Conservation (phyloP, 176 grass and related monocot genomes). For the Aegilops bicornis region DNA sequence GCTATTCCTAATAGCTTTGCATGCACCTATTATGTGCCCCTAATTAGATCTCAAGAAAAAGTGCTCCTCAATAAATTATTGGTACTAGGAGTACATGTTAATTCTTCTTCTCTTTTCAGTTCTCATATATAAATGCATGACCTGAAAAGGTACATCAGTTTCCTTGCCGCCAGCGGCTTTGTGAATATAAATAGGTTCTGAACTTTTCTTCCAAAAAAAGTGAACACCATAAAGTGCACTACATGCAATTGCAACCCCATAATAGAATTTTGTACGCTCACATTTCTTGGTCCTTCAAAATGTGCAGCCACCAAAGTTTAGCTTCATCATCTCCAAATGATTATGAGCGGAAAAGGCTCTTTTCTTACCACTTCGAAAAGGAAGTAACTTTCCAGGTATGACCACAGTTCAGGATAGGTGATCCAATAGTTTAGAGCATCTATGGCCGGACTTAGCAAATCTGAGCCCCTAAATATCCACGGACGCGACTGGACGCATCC, state of each 20-base stretch:
- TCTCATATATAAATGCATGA: background rate
- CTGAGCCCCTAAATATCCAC: too few species aligned
- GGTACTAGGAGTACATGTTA: background rate
- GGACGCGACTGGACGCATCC: too few species aligned
- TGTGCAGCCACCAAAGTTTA: background rate
- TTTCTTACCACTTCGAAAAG: conserved; percentile 26
- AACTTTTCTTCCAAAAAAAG: background rate
- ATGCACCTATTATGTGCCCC: too few species aligned
- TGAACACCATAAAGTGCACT: too few species aligned
- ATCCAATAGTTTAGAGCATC: too few species aligned
- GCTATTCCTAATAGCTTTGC: too few species aligned
- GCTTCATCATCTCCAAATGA: conserved; percentile 28
- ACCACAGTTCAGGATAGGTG: too few species aligned
- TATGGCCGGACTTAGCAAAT: too few species aligned
- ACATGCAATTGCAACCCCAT: too few species aligned
- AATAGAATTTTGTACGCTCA: background rate
- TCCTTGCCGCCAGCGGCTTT: background rate
- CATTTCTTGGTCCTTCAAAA: conserved; percentile 17
- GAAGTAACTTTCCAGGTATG: conserved; percentile 29
- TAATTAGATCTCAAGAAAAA: background rate
- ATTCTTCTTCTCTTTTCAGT: background rate
- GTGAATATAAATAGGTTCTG: background rate
- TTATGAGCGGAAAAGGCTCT: conserved; percentile 19
- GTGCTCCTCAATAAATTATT: background rate
- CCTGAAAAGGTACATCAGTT: conserved; percentile 6